Evolutionary conservation across 805 yeast species (phyloP).

Genomic region (Yarrowia sp.): DNA sequence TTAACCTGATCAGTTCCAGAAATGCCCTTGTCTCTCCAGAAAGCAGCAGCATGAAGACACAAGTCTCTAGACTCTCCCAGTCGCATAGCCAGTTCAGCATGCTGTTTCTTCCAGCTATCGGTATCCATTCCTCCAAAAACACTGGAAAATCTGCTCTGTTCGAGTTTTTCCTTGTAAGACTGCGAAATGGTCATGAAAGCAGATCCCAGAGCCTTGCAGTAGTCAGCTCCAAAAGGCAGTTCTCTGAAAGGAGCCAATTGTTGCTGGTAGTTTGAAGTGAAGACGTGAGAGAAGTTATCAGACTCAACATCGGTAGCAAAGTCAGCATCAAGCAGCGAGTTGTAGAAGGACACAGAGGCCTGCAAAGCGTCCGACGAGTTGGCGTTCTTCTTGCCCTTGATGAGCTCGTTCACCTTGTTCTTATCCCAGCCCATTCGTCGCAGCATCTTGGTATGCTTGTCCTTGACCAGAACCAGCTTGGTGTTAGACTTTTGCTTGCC

Average conservation of each 20-base stretch:
- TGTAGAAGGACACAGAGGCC: constrained; percentile 5
- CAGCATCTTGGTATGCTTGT: constrained; percentile 11
- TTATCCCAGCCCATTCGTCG: constrained; percentile 25
- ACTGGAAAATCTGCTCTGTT: background rate
- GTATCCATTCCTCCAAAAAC: constrained; percentile 4
- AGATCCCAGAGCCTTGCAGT: constrained; percentile 14
- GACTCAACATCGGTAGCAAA: background rate
- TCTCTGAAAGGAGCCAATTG: constrained; percentile 19
- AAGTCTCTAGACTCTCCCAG: background rate
- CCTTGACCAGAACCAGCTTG: constrained; percentile 20
- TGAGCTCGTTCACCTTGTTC: constrained; percentile 11
- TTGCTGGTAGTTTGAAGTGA: constrained; percentile 2
- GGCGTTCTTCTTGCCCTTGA: constrained; percentile 18
- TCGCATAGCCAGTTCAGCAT: constrained; percentile 9
- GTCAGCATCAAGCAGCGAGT: background rate
- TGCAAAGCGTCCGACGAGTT: constrained; percentile 1
- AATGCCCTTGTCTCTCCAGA: constrained; percentile 5
- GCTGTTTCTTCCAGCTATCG: constrained; percentile 22
- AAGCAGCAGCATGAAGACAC: constrained; percentile 13
- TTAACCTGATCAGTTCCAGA: constrained; percentile 18
- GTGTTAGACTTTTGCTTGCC: constrained; percentile 12
- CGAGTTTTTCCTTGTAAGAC: constrained; percentile 14
- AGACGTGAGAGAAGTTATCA: constrained; percentile 1
- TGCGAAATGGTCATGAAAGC: constrained; percentile 21
- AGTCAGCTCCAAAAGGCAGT: constrained; percentile 21